Evolutionary conservation across 2,329 filamentous ascomycete genomes (phyloP).

Genomic region (Cladobotryum mycophilum): DNA sequence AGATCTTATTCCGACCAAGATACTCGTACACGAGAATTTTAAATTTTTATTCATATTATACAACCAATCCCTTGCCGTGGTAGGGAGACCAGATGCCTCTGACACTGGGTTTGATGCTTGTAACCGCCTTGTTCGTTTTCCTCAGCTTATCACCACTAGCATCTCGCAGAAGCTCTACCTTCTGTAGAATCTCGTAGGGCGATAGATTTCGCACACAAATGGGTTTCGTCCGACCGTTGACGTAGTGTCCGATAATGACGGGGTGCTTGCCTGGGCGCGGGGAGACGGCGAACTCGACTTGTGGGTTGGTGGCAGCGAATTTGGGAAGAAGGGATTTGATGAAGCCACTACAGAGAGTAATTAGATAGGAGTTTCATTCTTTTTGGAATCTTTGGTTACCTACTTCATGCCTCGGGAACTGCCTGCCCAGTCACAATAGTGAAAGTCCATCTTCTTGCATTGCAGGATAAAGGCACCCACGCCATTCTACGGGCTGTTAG

Average conservation of each 20-base stretch:
- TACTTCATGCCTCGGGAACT: conserved; percentile 95
- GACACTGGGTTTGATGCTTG: conserved; percentile 58
- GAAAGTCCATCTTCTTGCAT: conserved; percentile 91
- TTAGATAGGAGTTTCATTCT: background rate
- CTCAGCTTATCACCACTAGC: conserved; percentile 69
- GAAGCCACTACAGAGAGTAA: conserved; percentile 56
- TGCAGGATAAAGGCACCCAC: conserved; percentile 94
- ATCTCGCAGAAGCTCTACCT: conserved; percentile 66
- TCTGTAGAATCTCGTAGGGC: conserved; percentile 71
- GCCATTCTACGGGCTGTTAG: conserved; percentile 64
- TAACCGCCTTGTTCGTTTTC: conserved; percentile 56
- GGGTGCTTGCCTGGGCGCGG: conserved; percentile 88
- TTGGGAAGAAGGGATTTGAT: conserved; percentile 67
- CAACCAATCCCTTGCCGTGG: conserved; percentile 52
- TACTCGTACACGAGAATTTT: conserved; percentile 11
- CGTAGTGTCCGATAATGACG: conserved; percentile 81
- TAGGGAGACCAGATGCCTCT: conserved; percentile 67
- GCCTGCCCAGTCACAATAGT: conserved; percentile 95
- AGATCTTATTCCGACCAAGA: conserved; percentile 21
- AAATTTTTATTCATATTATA: conserved; percentile 30
- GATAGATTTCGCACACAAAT: conserved; percentile 87
- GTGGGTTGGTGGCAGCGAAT: conserved; percentile 76
- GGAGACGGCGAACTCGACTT: conserved; percentile 87
- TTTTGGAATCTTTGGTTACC: conserved; percentile 18
- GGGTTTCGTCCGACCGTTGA: conserved; percentile 80